Evolutionary conservation across 257 asterid genomes (phyloP).

Genomic region (Echium plantagineum): DNA sequence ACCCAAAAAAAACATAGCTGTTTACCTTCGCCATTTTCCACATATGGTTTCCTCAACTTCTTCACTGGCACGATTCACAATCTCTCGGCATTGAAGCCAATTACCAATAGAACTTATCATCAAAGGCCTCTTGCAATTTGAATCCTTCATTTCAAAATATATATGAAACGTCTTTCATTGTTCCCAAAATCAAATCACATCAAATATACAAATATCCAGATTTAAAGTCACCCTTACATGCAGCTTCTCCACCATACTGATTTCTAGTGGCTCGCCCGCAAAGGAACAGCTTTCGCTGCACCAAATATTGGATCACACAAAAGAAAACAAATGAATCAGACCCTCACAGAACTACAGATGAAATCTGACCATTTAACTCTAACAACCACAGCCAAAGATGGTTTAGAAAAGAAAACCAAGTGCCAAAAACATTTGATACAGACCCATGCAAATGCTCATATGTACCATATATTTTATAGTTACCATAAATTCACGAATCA

Average conservation of each 20-base stretch:
- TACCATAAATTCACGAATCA: no score
- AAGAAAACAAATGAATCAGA: no score
- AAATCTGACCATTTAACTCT: no score
- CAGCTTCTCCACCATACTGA: conserved; percentile 16
- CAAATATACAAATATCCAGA: no score
- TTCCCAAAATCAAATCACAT: no score
- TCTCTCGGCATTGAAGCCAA: conserved; percentile 81
- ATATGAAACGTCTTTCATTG: conserved; percentile 10
- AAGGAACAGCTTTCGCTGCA: conserved; percentile 37
- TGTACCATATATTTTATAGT: no score
- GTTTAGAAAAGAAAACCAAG: no score
- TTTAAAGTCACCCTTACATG: conserved; percentile 31
- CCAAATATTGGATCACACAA: conserved; percentile 20
- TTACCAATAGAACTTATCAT: conserved; percentile 51
- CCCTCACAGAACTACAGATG: no score
- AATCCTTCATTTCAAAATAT: conserved; percentile 28
- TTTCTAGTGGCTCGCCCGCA: conserved; percentile 39
- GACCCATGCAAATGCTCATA: no score
- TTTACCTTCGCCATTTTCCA: conserved; percentile 90
- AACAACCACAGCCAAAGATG: no score
- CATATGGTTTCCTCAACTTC: conserved; percentile 57
- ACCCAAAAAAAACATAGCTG: not conserved
- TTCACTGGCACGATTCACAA: conserved; percentile 40
- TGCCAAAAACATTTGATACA: no score
- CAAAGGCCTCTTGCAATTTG: conserved; percentile 17